Percentiles rank a stretch among this genome's conserved stretches.
Conservation (phyloP, 352 stramenopile genomes). For the Detonula confervacea region DNA sequence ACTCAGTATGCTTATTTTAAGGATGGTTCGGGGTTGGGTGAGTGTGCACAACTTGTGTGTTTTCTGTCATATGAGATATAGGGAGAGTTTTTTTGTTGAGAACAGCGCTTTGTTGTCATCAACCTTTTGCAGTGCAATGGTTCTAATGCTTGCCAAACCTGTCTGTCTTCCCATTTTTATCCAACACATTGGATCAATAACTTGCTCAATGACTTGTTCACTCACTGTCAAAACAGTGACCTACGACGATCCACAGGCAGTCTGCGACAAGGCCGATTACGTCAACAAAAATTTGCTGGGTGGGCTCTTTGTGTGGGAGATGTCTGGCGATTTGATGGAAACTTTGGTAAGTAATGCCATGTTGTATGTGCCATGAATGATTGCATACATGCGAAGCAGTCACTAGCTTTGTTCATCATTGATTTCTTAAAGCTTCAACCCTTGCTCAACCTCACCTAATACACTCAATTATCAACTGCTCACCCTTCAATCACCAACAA, state of each 20-base stretch:
- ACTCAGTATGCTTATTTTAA: conserved; percentile 59
- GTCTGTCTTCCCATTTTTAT: too few species aligned
- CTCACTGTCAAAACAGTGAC: conserved; percentile 30
- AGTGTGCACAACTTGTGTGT: not conserved
- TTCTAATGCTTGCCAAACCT: too few species aligned
- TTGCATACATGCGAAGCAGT: too few species aligned
- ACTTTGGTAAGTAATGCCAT: conserved; percentile 10
- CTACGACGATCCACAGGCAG: conserved; percentile 54
- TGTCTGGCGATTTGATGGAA: conserved; percentile 48
- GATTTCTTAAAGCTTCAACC: too few species aligned
- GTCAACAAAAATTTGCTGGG: conserved; percentile 45
- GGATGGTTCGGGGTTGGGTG: conserved; percentile 47
- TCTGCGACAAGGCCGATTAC: conserved; percentile 61
- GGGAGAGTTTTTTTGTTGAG: not conserved
- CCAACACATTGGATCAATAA: too few species aligned
- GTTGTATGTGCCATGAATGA: too few species aligned
- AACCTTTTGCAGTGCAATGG: not conserved
- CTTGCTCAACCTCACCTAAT: too few species aligned
- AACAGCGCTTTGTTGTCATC: too few species aligned
- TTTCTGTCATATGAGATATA: not conserved
- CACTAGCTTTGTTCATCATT: too few species aligned
- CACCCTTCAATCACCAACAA: not conserved
- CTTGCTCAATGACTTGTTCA: too few species aligned
- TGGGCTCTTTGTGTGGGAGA: conserved; percentile 57
- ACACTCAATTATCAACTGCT: not conserved